phyloP scores from a whole-genome alignment of 805 yeast species.

The Kuraishia borneana region DNA sequence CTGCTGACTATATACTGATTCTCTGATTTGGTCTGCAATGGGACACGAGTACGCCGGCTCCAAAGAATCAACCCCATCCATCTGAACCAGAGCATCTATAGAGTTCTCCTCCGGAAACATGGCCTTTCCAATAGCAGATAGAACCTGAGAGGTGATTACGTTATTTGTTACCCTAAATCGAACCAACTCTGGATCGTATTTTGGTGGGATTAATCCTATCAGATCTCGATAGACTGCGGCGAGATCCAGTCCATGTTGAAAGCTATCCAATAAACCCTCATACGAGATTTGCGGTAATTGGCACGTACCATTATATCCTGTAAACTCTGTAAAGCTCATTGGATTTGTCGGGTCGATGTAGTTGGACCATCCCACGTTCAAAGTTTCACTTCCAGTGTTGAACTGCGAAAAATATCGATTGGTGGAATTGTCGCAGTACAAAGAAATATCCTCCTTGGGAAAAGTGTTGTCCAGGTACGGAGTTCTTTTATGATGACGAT shows the following conservation, averaged over 20 bases:
- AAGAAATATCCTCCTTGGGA: not conserved
- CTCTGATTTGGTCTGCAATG: constrained; percentile 16
- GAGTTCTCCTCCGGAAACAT: constrained; percentile 21
- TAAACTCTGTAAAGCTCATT: constrained; percentile 8
- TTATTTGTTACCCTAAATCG: constrained; percentile 25
- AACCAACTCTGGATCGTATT: constrained; percentile 18
- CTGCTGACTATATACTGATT: constrained; percentile 14
- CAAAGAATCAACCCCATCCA: constrained; percentile 20
- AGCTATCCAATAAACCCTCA: constrained; percentile 27
- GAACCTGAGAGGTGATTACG: constrained; percentile 27
- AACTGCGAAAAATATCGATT: constrained; percentile 1
- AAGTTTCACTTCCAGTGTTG: constrained; percentile 2
- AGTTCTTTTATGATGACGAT: constrained; percentile 33
- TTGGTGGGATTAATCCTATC: constrained; percentile 21
- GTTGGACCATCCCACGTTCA: constrained; percentile 10
- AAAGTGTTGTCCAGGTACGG: constrained; percentile 21
- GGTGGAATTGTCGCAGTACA: constrained; percentile 1
- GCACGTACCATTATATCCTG: constrained; percentile 19
- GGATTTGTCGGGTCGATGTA: constrained; percentile 19
- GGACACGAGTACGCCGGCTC: constrained; percentile 23
- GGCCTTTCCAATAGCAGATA: constrained; percentile 23
- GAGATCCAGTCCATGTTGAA: constrained; percentile 26
- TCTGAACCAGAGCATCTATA: constrained; percentile 20
- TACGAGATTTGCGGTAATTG: constrained; percentile 28
- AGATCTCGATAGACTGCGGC: constrained; percentile 20